Conservation (phyloP, 345 rosid species). For the Dimocarpus longan region DNA sequence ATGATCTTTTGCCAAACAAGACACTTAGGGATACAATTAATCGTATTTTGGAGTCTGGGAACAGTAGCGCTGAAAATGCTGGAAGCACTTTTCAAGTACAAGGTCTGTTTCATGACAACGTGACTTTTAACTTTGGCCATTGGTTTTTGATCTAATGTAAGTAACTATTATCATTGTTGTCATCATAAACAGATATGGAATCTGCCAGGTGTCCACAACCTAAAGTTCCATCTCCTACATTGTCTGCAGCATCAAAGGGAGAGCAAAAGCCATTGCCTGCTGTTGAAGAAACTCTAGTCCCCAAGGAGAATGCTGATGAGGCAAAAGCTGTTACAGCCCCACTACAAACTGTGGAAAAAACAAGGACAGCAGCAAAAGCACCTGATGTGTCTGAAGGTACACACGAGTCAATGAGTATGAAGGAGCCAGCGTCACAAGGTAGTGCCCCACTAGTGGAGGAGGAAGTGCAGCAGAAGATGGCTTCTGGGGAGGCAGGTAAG, state of each 20-base stretch:
- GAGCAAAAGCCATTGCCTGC: slow-evolving; percentile 44
- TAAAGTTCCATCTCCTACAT: slow-evolving; percentile 71
- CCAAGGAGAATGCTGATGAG: slow-evolving; percentile 40
- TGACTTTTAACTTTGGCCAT: slow-evolving; percentile 16
- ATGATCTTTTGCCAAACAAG: slow-evolving; percentile 96
- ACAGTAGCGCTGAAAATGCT: slow-evolving; percentile 80
- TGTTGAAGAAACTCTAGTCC: slow-evolving; percentile 42
- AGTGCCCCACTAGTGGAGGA: slow-evolving; percentile 61
- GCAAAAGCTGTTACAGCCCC: slow-evolving; percentile 49
- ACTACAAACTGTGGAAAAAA: slow-evolving; percentile 44
- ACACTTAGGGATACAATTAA: slow-evolving; percentile 90
- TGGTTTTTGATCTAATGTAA: slow-evolving; percentile 11
- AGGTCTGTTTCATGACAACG: slow-evolving; percentile 53
- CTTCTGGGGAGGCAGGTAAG: slow-evolving; percentile 71
- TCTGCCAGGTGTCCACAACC: slow-evolving; percentile 75
- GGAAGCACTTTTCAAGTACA: slow-evolving; percentile 83
- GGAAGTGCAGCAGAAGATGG: slow-evolving; percentile 72
- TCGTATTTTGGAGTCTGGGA: slow-evolving; percentile 92
- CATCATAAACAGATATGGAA: slow-evolving; percentile 62
- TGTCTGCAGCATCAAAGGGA: slow-evolving; percentile 76
- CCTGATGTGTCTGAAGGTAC: slow-evolving; percentile 68
- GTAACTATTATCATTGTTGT: slow-evolving; percentile 14
- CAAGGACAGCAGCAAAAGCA: slow-evolving; percentile 41
- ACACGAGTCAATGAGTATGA: slow-evolving; percentile 64
- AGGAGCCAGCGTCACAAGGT: slow-evolving; percentile 71